Percentiles rank a stretch among this genome's conserved stretches.
Evolutionary conservation across 257 asterid genomes (phyloP).

Genomic region (Scutellaria galericulata): DNA sequence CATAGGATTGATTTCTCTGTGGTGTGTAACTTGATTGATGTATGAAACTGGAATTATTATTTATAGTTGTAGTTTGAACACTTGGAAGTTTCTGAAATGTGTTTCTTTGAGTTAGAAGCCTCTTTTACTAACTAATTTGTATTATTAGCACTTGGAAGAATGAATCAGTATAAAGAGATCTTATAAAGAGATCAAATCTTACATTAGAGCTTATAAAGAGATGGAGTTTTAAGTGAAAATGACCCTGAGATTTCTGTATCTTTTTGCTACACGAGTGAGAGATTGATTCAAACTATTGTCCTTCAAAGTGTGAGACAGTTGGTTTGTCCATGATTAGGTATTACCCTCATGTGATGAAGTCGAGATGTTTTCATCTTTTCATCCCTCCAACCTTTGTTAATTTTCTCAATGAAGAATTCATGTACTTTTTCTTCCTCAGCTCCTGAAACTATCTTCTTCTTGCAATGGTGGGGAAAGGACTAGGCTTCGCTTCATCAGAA

Average conservation of each 20-base stretch:
- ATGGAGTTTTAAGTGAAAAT: too few species aligned
- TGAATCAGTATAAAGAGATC: too few species aligned
- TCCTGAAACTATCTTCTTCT: neutral
- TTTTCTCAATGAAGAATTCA: slow-evolving; percentile 55
- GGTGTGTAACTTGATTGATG: slow-evolving; percentile 42
- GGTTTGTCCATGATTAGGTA: too few species aligned
- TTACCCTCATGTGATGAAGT: too few species aligned
- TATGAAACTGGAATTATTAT: slow-evolving; percentile 38
- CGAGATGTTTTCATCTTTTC: slow-evolving; percentile 42
- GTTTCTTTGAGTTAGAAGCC: neutral
- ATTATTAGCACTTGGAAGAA: too few species aligned
- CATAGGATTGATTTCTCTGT: slow-evolving; percentile 35
- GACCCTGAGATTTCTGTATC: too few species aligned
- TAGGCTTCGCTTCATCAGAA: neutral
- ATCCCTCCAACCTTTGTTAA: slow-evolving; percentile 56
- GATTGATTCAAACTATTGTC: too few species aligned
- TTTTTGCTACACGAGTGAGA: too few species aligned
- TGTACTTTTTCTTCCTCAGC: slow-evolving; percentile 24
- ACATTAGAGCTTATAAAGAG: too few species aligned
- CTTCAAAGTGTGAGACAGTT: too few species aligned
- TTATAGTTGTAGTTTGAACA: slow-evolving; percentile 18
- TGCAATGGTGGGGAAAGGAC: too few species aligned
- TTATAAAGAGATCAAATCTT: too few species aligned
- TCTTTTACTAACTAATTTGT: neutral
- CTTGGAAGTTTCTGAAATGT: neutral